These are phyloP conservation scores for Penicillium brevicompactum DNA, from an alignment of 2,329 filamentous ascomycete genomes.

Conservation along the genomic window DNA sequence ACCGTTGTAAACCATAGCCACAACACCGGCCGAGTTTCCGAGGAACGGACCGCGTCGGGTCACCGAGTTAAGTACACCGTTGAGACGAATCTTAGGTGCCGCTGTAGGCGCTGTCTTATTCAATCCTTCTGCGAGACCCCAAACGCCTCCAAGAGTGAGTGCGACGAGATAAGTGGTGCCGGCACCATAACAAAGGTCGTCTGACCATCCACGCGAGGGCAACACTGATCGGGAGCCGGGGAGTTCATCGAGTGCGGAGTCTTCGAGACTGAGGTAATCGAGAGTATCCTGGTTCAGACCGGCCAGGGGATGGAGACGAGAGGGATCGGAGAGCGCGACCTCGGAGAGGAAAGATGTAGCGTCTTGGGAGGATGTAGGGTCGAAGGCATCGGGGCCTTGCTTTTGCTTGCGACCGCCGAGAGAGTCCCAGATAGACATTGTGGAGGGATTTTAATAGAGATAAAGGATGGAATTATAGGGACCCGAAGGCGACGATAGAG, in stretches of 20 bases:
- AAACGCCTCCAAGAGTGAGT: constrained; percentile 80
- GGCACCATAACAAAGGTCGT: constrained; percentile 97
- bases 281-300: constrained; percentile 90
- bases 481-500: constrained; percentile 24
- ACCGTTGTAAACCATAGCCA: constrained; percentile 95
- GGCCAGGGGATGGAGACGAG: constrained; percentile 87
- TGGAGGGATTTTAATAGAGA: constrained; percentile 24
- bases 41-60: constrained; percentile 91
- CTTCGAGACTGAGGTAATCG: constrained; percentile 93
- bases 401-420: constrained; percentile 62
- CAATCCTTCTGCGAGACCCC: constrained; percentile 89
- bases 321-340: constrained; percentile 78
- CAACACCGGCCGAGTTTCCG: constrained; percentile 92
- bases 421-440: constrained; percentile 63
- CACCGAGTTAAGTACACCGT: constrained; percentile 91
- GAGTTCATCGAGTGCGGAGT: constrained; percentile 81
- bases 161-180: constrained; percentile 92
- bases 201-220: constrained; percentile 94
- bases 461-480: constrained; percentile 28
- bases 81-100: constrained; percentile 87
- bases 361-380: constrained; percentile 73
- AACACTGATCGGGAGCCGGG: constrained; percentile 85
- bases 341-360: constrained; percentile 82
- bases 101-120: constrained; percentile 69
- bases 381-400: constrained; percentile 63